Conservation (phyloP, 371 early-diverging fungal species). For the Conidiobolus incongruus region DNA sequence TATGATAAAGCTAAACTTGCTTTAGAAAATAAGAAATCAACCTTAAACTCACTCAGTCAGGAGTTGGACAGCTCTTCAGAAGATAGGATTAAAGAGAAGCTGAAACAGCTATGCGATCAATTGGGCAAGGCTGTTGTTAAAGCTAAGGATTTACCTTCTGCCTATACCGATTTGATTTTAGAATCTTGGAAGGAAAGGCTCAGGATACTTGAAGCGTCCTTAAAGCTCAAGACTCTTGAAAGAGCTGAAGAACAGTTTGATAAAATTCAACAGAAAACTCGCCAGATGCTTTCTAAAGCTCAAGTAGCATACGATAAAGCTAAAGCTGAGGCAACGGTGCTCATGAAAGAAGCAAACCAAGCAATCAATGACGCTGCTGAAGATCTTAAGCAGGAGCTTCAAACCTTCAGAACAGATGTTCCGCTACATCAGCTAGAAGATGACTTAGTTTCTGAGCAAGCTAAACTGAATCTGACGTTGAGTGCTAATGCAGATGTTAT, state of each 20-base stretch:
- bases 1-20: neutral
- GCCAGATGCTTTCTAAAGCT: constrained; percentile 3
- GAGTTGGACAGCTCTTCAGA: constrained; percentile 9
- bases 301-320: constrained; percentile 11
- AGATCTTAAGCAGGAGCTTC: constrained; percentile 22
- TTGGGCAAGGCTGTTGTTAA: too few relatives aligned
- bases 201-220: too few relatives aligned
- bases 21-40: neutral
- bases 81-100: constrained; percentile 5
- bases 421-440: constrained; percentile 20
- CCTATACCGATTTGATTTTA: too few relatives aligned
- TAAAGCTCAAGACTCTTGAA: neutral
- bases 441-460: constrained; percentile 17
- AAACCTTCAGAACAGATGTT: constrained; percentile 13
- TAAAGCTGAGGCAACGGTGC: constrained; percentile 13
- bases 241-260: neutral
- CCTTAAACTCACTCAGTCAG: constrained; percentile 2
- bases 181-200: too few relatives aligned
- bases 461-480: constrained; percentile 19
- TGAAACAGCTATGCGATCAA: too few relatives aligned
- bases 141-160: too few relatives aligned
- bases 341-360: constrained; percentile 16
- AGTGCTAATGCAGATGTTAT: constrained; percentile 26
- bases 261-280: neutral
- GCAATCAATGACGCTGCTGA: constrained; percentile 15